Evolutionary conservation across 2,329 filamentous ascomycete species (phyloP), one percentile per base, ranked within the genome.

Genomic region (Colletotrichum musae): DNA sequence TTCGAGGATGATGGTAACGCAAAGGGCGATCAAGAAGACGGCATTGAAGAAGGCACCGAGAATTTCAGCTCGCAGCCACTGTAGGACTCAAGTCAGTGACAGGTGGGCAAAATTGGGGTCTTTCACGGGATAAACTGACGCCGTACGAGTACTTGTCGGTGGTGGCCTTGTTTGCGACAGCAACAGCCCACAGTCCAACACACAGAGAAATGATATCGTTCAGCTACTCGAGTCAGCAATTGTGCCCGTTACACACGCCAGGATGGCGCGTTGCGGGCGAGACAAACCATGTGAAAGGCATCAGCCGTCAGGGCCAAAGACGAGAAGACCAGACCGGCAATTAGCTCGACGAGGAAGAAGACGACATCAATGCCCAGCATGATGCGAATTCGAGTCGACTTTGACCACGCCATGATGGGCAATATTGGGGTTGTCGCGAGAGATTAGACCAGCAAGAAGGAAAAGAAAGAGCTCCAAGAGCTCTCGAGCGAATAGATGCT

Each of bases 31-130:
- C 52, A 99, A 87, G 84, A 99, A 99, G 53, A 98, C 95, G 73
- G 96, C 96, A 77, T 99, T 99, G 82, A 98, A 94, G 75, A 98
- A 91, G 56, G 96, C 96, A 77, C 96, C 96, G 6, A 99, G 87
- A 12, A 97, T 98, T 85, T 99, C 96, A 43, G 96, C 96, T 74
- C 96, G 94, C 85, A 98, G 92, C 93, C 95, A 99, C 93, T 95
- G 75, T 9, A 43, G 24, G n/a, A 18, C 10, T 18, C 41, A 12
- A 39, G 47, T 57, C 36, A 66, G 71, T 18, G 48, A 24, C 10
- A 9, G 15, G 18, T n/a, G 24, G 18, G 9, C 41, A 43, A 12
- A 18, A 6, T 15, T 36, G 28, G 47, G 18, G 10, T 28, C 39
- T 15, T 9, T 36, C 2, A 9, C 24, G 75, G 60, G 39, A 53